Percentiles rank a stretch among this genome's conserved stretches.
phyloP scores from a whole-genome alignment of 163 green algal species.

The Coccomyxa subellipsoidea region DNA sequence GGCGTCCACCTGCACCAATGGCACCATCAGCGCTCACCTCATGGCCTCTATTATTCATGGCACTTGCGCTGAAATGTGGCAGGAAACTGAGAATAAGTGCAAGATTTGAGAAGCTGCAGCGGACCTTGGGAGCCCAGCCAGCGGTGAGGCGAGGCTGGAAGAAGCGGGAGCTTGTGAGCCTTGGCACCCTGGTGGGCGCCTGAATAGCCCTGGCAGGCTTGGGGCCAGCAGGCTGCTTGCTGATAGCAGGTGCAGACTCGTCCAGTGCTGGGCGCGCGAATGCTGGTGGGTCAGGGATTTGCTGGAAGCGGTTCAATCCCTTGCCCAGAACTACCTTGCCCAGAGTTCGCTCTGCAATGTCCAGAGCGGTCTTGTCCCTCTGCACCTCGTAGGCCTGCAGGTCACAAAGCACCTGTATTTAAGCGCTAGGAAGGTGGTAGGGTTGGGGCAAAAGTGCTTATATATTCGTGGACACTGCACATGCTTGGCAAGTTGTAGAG shows the following conservation, averaged over 20 bases:
- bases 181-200: background rate
- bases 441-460: no score
- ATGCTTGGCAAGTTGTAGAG: no score
- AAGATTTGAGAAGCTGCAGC: background rate
- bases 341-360: background rate
- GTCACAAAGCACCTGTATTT: background rate
- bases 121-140: slow-evolving; percentile 1
- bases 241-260: background rate
- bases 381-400: background rate
- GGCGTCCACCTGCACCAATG: background rate
- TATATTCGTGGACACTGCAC: no score
- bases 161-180: background rate
- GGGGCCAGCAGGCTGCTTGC: background rate
- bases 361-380: background rate
- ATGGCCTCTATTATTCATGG: no score
- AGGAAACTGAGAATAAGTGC: background rate
- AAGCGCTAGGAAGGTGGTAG: no score
- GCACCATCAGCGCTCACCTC: background rate
- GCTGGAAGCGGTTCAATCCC: background rate
- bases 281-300: background rate
- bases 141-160: background rate
- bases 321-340: background rate
- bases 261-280: background rate
- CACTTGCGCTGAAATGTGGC: no score
- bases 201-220: background rate